Evolutionary conservation across 257 asterid species (phyloP).

Genomic region (Thymus quinquecostatus): DNA sequence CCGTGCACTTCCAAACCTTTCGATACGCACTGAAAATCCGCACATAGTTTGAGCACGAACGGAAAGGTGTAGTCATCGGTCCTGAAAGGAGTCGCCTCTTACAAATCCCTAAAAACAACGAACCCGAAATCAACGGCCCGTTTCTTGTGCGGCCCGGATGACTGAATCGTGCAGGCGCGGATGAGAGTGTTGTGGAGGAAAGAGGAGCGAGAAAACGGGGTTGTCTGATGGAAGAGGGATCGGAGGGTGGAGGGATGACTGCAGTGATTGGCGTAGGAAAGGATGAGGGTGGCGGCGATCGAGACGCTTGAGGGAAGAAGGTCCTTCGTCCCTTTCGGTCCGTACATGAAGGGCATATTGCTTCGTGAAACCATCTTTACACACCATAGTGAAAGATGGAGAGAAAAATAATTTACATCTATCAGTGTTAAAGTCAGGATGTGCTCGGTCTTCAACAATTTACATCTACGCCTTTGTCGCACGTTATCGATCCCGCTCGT

Average conservation of each 20-base stretch:
- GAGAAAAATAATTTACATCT: too few species aligned
- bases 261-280: neutral
- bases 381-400: too few species aligned
- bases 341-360: too few species aligned
- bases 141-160: neutral
- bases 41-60: neutral
- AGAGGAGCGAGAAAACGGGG: neutral
- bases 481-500: too few species aligned
- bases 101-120: neutral
- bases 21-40: neutral
- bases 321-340: neutral
- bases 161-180: neutral
- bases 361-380: too few species aligned
- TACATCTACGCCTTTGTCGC: too few species aligned
- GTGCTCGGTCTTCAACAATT: too few species aligned
- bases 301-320: conserved; percentile 9
- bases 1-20: conserved; percentile 4
- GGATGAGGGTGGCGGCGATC: conserved; percentile 6
- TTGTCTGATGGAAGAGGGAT: conserved; percentile 1
- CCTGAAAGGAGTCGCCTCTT: neutral
- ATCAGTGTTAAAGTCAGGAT: too few species aligned
- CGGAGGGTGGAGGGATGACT: neutral
- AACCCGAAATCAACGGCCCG: neutral
- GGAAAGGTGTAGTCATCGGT: conserved; percentile 14
- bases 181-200: conserved; percentile 14